Conservation (phyloP, 108 stramenopile genomes). For the Nitzschia inconspicua region DNA sequence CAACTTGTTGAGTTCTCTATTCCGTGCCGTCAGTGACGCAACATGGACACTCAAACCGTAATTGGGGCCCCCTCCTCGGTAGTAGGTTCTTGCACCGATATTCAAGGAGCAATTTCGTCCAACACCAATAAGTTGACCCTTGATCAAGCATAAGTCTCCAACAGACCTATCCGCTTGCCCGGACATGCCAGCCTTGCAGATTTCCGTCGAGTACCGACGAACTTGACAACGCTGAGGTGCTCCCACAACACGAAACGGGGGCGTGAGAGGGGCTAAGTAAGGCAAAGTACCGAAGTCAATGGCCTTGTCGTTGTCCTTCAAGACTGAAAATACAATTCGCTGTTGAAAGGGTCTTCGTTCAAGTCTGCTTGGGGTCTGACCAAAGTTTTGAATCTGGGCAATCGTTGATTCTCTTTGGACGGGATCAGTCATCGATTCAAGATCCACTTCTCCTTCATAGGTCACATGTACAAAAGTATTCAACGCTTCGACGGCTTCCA, state of each 20-base stretch:
- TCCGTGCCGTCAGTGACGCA: slow-evolving; percentile 53
- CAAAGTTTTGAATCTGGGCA: slow-evolving; percentile 97
- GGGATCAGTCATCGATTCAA: slow-evolving; percentile 85
- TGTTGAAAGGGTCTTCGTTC: slow-evolving; percentile 76
- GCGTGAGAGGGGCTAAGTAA: slow-evolving; percentile 80
- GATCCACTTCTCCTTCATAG: slow-evolving; percentile 96
- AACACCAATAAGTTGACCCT: slow-evolving; percentile 80
- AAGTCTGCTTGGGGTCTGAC: slow-evolving; percentile 93
- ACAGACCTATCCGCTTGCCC: slow-evolving; percentile 73
- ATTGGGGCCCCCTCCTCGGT: slow-evolving; percentile 75
- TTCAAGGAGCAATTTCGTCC: slow-evolving; percentile 74
- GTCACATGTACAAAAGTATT: slow-evolving; percentile 98
- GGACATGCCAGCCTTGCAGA: slow-evolving; percentile 65
- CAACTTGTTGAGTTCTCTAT: slow-evolving; percentile 80
- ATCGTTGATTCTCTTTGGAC: slow-evolving; percentile 89
- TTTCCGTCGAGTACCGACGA: slow-evolving; percentile 45
- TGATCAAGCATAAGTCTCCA: slow-evolving; percentile 80
- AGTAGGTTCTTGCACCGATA: slow-evolving; percentile 70
- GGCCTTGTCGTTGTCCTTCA: slow-evolving; percentile 53
- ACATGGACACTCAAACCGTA: slow-evolving; percentile 84
- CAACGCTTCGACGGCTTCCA: slow-evolving; percentile 75
- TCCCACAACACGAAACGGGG: slow-evolving; percentile 96
- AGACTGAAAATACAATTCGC: slow-evolving; percentile 36
- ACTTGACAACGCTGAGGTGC: slow-evolving; percentile 78
- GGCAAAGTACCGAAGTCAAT: slow-evolving; percentile 84